Evolutionary conservation across 1,284 basidiomycete genomes (phyloP).

Genomic region (Cryptococcus hybrid): DNA sequence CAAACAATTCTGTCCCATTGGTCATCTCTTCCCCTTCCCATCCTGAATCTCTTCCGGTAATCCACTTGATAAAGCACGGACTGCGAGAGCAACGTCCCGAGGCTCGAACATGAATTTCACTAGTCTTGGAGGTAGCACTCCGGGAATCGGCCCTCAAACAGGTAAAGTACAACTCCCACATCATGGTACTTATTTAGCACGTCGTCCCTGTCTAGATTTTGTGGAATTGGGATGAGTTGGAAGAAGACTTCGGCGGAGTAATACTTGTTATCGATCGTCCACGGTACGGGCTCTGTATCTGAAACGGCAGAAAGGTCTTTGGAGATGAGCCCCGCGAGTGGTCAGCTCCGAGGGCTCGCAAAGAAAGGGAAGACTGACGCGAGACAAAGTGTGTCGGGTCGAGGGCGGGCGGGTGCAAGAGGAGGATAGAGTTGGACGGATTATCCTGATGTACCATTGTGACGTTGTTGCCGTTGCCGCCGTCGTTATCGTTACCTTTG

Average conservation of each 20-base stretch:
- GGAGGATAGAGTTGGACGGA: slow-evolving; percentile 17
- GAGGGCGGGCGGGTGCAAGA: slow-evolving; percentile 19
- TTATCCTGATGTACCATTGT: too few species aligned
- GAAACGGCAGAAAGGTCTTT: background rate
- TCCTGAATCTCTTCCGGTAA: background rate
- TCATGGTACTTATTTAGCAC: slow-evolving; percentile 3
- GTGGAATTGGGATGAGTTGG: slow-evolving; percentile 13
- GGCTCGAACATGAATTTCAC: slow-evolving; percentile 27
- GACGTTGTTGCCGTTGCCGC: too few species aligned
- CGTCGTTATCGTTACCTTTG: too few species aligned
- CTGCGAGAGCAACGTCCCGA: slow-evolving; percentile 38
- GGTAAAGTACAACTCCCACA: slow-evolving; percentile 29
- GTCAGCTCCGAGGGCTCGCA: background rate
- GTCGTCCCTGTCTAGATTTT: background rate
- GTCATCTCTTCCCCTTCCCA: background rate
- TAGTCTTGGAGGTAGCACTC: slow-evolving; percentile 24
- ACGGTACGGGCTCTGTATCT: slow-evolving; percentile 54
- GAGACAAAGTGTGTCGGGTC: slow-evolving; percentile 24
- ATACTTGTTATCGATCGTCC: slow-evolving; percentile 80
- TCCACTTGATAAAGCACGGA: slow-evolving; percentile 13
- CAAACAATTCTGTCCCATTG: slow-evolving; percentile 12
- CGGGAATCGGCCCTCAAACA: slow-evolving; percentile 25
- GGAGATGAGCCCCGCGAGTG: too few species aligned
- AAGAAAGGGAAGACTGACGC: slow-evolving; percentile 17
- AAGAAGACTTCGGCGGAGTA: slow-evolving; percentile 76